Base-by-base conservation (phyloP, 2,329 filamentous ascomycete species). In the Polychaeton citri region DNA sequence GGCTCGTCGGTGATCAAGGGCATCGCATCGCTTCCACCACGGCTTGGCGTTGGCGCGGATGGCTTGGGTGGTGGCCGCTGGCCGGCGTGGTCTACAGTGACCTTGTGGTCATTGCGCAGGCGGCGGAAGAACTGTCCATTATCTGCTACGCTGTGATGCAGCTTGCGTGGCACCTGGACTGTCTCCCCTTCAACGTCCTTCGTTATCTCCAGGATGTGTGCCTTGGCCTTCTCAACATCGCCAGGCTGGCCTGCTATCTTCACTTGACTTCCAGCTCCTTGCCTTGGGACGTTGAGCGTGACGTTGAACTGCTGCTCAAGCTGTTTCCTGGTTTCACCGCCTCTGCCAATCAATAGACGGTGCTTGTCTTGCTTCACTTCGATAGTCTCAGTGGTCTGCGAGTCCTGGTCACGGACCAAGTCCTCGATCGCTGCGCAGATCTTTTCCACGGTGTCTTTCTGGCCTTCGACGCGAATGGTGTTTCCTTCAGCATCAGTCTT, bases 51-150 rank as follows among this genome's bases (percentile, higher is more conserved):
- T 3, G 57, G 52, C 15, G 52, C 43, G 19, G 63, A 58, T 7
- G 80, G 72, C 62, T 79, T 86, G 26, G 76, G 57, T 5, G 90
- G 90, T 3, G 81, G 66, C 38, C 79, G 65, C 41, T 90, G 76
- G 31, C 87, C 86, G 37, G 76, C 82, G 55, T 96, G 90, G 58
- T 96, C 87, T 36, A 98, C 81, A 1, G 81, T 90, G 46, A 98
- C 85, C 47, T 83, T 79, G 61, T 83, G 72, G 53, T 95, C 82
- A 59, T 77, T 87, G 45, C 81, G 78, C 30, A 98, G 76, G 50
- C 77, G 81, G 46, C 88, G 83, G 81, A 96, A 95, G 65, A 96
- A 82, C 49, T 86, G 79, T 1, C 88, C 90, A 45, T 88, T 87
- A 57, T 94, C 88, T 35, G 83, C 74, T 47, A 98, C 72, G 40